Percentiles rank a stretch among this genome's conserved stretches.
phyloP scores from a whole-genome alignment of 192 early-diverging fungal species.

The Mortierella claussenii region DNA sequence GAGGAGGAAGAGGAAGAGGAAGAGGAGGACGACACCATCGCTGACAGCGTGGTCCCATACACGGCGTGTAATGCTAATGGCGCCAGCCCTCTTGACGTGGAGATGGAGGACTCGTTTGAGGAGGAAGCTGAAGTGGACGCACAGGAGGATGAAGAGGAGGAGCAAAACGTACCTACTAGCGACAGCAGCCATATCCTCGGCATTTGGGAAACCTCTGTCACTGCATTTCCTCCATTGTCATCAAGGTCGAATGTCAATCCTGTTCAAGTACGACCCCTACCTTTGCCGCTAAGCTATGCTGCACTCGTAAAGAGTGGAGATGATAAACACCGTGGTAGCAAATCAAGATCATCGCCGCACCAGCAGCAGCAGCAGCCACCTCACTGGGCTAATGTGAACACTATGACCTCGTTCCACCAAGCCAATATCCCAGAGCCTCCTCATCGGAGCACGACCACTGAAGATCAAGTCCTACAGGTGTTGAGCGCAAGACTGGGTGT shows the following conservation, averaged over 20 bases:
- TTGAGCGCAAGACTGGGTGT: constrained; percentile 11
- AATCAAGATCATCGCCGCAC: background rate
- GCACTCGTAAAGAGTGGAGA: constrained; percentile 29
- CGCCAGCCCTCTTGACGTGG: constrained; percentile 38
- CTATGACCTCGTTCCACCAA: constrained; percentile 45
- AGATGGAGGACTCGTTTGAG: constrained; percentile 24
- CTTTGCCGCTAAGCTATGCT: constrained; percentile 31
- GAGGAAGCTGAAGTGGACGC: too few relatives aligned
- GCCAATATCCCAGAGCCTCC: constrained; percentile 43
- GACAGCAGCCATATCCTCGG: too few relatives aligned
- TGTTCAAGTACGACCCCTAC: background rate
- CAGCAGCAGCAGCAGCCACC: background rate
- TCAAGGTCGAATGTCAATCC: background rate
- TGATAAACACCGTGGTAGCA: too few relatives aligned
- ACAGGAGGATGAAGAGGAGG: too few relatives aligned
- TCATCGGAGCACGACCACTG: background rate
- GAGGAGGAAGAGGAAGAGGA: constrained; percentile 20
- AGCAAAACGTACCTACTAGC: too few relatives aligned
- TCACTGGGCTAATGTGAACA: constrained; percentile 5
- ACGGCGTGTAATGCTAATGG: constrained; percentile 10
- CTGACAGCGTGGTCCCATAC: constrained; percentile 19
- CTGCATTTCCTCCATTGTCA: constrained; percentile 15
- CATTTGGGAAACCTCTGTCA: too few relatives aligned
- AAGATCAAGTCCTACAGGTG: background rate
- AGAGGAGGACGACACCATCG: constrained; percentile 30